Conservation (phyloP, 495 filamentous ascomycete species). For the Pseudevernia furfuracea region DNA sequence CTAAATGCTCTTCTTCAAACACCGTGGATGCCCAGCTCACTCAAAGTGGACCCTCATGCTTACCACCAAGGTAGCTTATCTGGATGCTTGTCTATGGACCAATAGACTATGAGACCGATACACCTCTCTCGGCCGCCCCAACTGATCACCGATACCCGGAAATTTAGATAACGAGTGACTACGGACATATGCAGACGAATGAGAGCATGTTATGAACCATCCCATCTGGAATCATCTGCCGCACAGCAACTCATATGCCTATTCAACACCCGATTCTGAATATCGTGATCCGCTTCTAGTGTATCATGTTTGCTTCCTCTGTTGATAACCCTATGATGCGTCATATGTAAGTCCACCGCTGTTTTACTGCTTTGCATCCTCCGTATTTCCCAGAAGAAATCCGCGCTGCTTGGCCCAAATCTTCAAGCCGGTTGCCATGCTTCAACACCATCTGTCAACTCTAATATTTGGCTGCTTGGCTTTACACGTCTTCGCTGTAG, state of each 20-base stretch:
- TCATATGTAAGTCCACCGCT: not conserved
- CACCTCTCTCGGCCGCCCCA: not conserved
- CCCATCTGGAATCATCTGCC: not conserved
- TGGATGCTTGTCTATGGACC: not conserved
- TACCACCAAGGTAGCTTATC: constrained; percentile 5
- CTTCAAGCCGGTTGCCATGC: constrained; percentile 3
- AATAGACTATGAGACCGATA: not conserved
- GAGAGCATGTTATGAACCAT: not conserved
- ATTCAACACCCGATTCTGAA: not conserved
- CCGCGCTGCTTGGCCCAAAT: not conserved
- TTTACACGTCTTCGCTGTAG: not conserved
- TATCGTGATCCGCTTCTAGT: constrained; percentile 7
- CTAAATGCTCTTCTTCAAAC: not conserved
- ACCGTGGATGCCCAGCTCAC: not conserved
- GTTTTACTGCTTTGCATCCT: not conserved
- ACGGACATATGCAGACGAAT: not conserved
- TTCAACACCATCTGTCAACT: not conserved
- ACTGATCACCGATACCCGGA: constrained; percentile 4
- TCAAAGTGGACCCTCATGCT: not conserved
- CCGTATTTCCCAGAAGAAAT: not conserved
- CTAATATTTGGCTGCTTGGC: not conserved
- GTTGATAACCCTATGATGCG: constrained; percentile 8
- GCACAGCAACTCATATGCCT: not conserved
- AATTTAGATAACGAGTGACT: not conserved
- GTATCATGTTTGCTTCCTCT: not conserved